A percentile compares a stretch with the other conserved stretches of the same genome.
Evolutionary conservation across 495 filamentous ascomycete genomes (phyloP).

Genomic region (Margaritispora aquatica): DNA sequence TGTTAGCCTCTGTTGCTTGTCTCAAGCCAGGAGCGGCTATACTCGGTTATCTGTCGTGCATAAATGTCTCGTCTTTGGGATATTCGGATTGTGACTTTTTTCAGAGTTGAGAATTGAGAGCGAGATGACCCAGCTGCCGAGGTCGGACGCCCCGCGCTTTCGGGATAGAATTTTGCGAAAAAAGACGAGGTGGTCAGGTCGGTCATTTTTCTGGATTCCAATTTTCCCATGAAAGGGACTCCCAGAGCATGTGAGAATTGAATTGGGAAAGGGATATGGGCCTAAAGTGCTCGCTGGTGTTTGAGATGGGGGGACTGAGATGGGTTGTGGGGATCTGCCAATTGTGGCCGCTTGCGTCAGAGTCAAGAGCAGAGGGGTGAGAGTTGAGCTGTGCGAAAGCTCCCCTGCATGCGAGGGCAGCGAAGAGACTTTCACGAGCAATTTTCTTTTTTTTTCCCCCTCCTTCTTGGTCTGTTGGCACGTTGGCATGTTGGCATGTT

Average conservation of each 20-base stretch:
- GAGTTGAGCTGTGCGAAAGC: background rate
- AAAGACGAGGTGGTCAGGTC: constrained; percentile 6
- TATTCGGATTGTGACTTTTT: background rate
- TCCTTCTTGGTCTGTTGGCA: too few species aligned
- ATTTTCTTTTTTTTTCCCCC: background rate
- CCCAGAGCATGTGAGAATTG: too few species aligned
- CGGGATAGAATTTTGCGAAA: constrained; percentile 8
- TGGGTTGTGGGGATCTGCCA: background rate
- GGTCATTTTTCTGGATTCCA: background rate
- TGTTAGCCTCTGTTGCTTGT: background rate
- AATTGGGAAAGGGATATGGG: too few species aligned
- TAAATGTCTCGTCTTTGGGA: background rate
- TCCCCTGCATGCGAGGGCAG: background rate
- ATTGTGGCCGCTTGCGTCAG: background rate
- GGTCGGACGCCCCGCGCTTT: constrained; percentile 15
- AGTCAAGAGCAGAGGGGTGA: background rate
- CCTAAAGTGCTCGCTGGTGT: too few species aligned
- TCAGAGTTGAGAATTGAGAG: background rate
- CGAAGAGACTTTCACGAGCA: background rate
- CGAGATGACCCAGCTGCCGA: constrained; percentile 13
- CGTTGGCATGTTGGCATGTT: too few species aligned
- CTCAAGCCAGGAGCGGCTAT: background rate
- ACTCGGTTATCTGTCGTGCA: background rate
- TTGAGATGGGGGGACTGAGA: background rate
- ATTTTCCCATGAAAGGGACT: too few species aligned